Base-by-base conservation (phyloP, 2,329 filamentous ascomycete species). In the Chaetoscypha palmicola region DNA sequence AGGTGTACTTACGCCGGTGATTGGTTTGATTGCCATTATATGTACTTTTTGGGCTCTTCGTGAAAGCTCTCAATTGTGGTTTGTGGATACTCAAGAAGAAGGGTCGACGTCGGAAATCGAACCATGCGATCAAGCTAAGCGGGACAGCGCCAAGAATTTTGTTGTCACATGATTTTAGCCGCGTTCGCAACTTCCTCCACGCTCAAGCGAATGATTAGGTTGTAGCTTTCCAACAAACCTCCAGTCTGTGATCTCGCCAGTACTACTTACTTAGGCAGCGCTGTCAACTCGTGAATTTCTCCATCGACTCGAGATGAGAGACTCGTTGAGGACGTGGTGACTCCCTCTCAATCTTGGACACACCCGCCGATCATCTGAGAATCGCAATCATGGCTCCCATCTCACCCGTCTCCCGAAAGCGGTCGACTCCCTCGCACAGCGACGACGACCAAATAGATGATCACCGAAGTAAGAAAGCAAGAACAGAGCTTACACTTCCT, bases 21-120 rank as follows among this genome's bases (percentile, higher is more conserved):
- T 63, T 62, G 61, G 61, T 60, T 51, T 55, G 47, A 64, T 59
- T 47, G 61, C 47, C 61, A 63, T 63, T 52, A 44, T 57, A 52
- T 52, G 21, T 50, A 38, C 23, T 48, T 53, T 38, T 38, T 44
- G 48, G 46, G 52, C 42, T 56, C 45, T 54, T 36, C 24, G n/a
- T 49, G 52, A 47, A 52, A 51, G 50, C 43, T 58, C 51, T 56
- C 48, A 46, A 49, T 50, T 56, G 55, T 51, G 46, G 46, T 57
- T 57, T 46, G 57, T 57, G 46, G 42, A n/a, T 58, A 10, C n/a
- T 43, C 47, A 48, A 23, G 34, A 19, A 38, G 26, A 47, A 30
- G 38, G 49, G 42, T 50, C 41, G 50, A 43, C 41, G 46, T 50
- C 45, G 47, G n/a, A 53, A 55, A 48, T 58, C 52, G 49, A 38